Evolutionary conservation across 768 basidiomycete species (phyloP), one percentile per base, ranked within the genome.

Genomic region (Mycena chlorophos): DNA sequence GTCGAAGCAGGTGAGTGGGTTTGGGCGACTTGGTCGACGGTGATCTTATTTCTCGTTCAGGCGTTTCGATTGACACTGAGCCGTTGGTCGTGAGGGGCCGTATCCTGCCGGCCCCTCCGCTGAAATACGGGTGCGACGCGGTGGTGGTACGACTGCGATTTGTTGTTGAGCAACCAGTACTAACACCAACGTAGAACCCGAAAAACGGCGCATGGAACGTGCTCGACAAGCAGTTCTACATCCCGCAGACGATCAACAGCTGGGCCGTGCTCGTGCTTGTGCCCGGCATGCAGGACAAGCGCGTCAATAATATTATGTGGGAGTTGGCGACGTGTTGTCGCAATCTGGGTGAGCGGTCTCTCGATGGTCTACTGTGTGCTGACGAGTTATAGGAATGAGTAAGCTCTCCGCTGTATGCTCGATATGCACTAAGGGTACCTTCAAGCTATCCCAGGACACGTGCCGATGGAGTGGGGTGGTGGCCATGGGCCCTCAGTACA

Each of bases 1-100:
- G 72, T 75, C 39, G 55, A 62, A 17, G 65, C 68, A 2, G 71
- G 69, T 2, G 61, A 57, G 62, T 2, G 8, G 16, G 12, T n/a
- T 10, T 16, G 8, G 10, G 22, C 14, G 40, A 10, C 22, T 20
- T 43, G 10, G 16, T 43, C 40, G 10, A 20, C 31, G 31, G 8
- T 8, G 31, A 10, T n/a, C 10, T 8, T 43, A 19, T 6, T 20
- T 8, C 40, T 43, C 40, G 10, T 43, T 43, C 34, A 43, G 40
- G 40, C 40, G 40, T 43, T 43, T 16, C 40, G 10, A 59, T 72
- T 1, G 27, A 37, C 30, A 20, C 57, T 13, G 37, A n/a, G 3
- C 22, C 61, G 1, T 27, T 62, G 5, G 34, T 28, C 13, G 29
- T 64, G 16, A n/a, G 4, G 4, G 63, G 55, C 1, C 54, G 51